phyloP scores from a whole-genome alignment of 257 asterid species.

The Ilex aquifolium region DNA sequence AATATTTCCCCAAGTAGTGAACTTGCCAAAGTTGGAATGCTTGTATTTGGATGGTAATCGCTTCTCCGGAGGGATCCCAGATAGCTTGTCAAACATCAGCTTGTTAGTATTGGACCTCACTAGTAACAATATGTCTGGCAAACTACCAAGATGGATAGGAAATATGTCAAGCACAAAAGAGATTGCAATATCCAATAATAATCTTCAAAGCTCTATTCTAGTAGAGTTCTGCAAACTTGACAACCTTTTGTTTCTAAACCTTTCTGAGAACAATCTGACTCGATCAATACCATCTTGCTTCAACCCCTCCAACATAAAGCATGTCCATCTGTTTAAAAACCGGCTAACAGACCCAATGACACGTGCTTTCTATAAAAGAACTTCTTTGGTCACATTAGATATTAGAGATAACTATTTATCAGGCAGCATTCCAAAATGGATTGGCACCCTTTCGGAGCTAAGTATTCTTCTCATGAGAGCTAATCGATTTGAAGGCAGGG shows the following conservation, averaged over 20 bases:
- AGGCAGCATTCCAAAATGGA: too few relatives aligned
- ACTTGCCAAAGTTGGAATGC: background rate
- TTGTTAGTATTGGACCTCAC: background rate
- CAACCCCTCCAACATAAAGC: background rate
- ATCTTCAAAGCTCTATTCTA: background rate
- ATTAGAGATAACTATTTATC: too few relatives aligned
- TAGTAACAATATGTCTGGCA: background rate
- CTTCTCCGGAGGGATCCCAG: conserved; percentile 15
- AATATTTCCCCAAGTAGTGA: background rate
- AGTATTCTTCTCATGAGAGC: too few relatives aligned
- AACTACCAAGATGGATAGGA: conserved; percentile 3
- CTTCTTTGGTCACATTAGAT: conserved; percentile 4
- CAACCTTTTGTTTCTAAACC: background rate
- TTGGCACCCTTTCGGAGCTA: too few relatives aligned
- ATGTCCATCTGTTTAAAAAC: conserved; percentile 1
- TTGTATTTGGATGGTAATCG: conserved; percentile 14
- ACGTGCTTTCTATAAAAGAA: background rate
- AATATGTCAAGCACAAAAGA: background rate
- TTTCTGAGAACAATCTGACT: background rate
- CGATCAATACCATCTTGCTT: conserved; percentile 5
- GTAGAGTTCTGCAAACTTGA: conserved; percentile 5
- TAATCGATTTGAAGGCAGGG: conserved; percentile 4
- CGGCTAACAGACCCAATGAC: background rate
- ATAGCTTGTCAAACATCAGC: background rate
- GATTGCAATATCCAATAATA: background rate